A percentile compares a stretch with the other conserved stretches of the same genome.
These are phyloP conservation scores for Starmerella riodocensis DNA, from an alignment of 805 yeast genomes.

Conservation along the genomic window DNA sequence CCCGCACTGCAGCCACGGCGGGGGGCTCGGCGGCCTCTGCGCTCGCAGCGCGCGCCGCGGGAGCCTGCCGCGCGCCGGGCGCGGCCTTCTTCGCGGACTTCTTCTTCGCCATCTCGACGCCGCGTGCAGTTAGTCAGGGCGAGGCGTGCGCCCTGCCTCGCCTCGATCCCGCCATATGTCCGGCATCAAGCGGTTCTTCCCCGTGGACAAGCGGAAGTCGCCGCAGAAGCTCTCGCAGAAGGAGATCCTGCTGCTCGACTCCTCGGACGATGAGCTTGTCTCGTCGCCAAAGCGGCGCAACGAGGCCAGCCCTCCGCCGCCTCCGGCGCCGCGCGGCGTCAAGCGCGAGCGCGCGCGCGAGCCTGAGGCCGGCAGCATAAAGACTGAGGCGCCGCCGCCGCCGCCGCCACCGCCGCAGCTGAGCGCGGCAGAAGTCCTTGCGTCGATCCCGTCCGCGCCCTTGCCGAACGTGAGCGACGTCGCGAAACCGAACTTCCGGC, in stretches of 20 bases:
- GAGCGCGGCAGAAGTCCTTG: constrained; percentile 43
- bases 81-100: constrained; percentile 1
- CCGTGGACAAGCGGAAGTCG: constrained; percentile 11
- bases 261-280: constrained; percentile 5
- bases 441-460: constrained; percentile 61
- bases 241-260: constrained; percentile 1
- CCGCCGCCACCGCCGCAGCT: background rate
- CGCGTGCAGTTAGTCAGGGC: too few species aligned
- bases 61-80: too few species aligned
- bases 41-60: too few species aligned
- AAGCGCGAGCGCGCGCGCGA: background rate
- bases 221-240: constrained; percentile 5
- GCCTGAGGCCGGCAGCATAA: background rate
- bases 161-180: constrained; percentile 1
- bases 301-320: background rate
- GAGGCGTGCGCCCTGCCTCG: background rate
- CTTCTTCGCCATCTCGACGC: constrained; percentile 1
- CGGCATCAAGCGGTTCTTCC: constrained; percentile 14
- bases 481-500: constrained; percentile 42
- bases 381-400: background rate
- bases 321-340: background rate
- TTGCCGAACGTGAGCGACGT: constrained; percentile 39
- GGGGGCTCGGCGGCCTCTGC: too few species aligned
- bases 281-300: background rate
- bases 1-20: too few species aligned